Evolutionary conservation across 1,284 basidiomycete species (phyloP), one percentile per base, ranked within the genome.

Genomic region (Irpex sp.): DNA sequence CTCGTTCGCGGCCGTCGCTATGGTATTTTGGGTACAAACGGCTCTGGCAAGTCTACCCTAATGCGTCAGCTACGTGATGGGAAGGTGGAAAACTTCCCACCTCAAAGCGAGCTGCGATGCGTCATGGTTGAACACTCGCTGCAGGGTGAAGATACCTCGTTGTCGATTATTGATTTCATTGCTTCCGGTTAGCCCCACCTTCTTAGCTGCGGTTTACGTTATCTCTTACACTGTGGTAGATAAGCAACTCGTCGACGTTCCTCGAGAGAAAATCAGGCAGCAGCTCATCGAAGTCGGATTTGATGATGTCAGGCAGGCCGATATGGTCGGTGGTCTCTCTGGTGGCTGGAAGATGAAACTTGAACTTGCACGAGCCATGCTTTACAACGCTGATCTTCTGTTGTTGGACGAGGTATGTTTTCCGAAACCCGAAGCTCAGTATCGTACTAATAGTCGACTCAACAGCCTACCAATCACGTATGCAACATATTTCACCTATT

Each of bases 341-440:
- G 97, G 97, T 76, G 97, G 97, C 59, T 99, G 97, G 97, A 99
- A 99, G 83, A 99, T 99, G 97, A 94, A 95, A 81, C 86, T 95
- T 66, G 97, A 92, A 79, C 85, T 92, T 57, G 94, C 91, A 13
- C 82, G 94, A 70, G 95, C 95, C n/a, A 97, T 97, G 94, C 79
- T 97, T 60, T 96, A 96, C 79, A 93, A 95, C 71, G 97, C 96
- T 46, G 95, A 98, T 78, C 86, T 98, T 60, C 83, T 98, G 56
- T 83, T 98, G 61, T 87, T 98, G 59, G 94, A 95, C 74, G 90
- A 92, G 81, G 87, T 89, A 63, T 68, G 74, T 58, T 21, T 58
- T 17, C 26, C 51, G 61, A 46, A 64, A 46, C 21, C 60, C 50
- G 31, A 33, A 53, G 31, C 15, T 9, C 59, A 62, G 56, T 35